Base-by-base conservation (phyloP, 768 basidiomycete genomes). In the Strobilomyces echinocephalus region DNA sequence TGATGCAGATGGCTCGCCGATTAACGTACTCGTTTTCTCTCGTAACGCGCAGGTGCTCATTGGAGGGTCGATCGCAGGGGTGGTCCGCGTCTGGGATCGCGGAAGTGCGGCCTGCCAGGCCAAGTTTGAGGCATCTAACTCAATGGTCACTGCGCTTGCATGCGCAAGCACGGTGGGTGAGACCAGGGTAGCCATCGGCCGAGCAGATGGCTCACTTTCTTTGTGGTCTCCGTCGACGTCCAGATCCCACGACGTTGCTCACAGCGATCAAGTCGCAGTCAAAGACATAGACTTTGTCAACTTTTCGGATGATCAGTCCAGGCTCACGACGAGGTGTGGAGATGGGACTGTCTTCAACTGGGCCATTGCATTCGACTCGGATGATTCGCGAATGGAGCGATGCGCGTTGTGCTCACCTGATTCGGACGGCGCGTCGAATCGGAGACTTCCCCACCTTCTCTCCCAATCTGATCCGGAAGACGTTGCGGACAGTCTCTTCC, bases 71-170 rank as follows among this genome's bases (percentile, higher is more conserved):
- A 2, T 51, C 20, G 21, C 46, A 3, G 58, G 57, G 6, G 43
- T 49, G 4, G 56, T 69, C 8, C 54, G 34, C 0, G 16, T 69
- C 14, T 69, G 63, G 66, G 59, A 64, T 33, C 54, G 47, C 4
- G 30, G 35, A 0, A 61, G 49, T 21, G 61, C 66, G 4, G 14
- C 36, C 9, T 61, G 52, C 43, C 50, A 54, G 38, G 47, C 57
- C 26, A 53, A 35, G n/a, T 44, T 59, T 6, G 54, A 12, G 3
- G 40, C 0, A 1, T 48, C 51, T 20, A 46, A 56, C 2, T 55
- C 54, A 2, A 38, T 6, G 44, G 65, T 67, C 30, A 66, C 59
- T 10, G 52, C 63, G 28, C 47, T 67, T 24, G 56, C 50, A 15
- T 59, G 45, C 21, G 34, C 46, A 15, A 10, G 16, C 26, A 41